Percentiles rank a stretch among this genome's conserved stretches.
Evolutionary conservation across 352 stramenopile species (phyloP).

Genomic region (Phytophthora pinifolia): DNA sequence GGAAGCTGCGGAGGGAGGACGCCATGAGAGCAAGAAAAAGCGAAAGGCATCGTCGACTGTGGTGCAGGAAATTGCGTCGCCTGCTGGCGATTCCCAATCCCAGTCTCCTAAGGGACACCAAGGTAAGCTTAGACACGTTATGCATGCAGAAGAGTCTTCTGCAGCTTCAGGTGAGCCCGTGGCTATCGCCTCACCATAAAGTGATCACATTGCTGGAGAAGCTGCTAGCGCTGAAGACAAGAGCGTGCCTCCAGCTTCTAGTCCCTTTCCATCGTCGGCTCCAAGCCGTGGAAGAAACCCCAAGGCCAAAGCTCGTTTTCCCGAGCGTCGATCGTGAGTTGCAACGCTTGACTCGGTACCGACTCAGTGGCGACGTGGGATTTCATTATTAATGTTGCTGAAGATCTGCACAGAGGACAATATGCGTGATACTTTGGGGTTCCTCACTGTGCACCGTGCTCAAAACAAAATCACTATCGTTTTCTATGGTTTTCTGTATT

Average conservation of each 20-base stretch:
- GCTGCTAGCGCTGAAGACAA: background rate
- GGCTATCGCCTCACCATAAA: background rate
- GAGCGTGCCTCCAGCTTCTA: background rate
- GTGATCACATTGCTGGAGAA: too few relatives aligned
- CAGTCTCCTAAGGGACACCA: background rate
- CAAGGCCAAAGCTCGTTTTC: too few relatives aligned
- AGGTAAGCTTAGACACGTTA: background rate
- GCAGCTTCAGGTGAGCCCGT: background rate
- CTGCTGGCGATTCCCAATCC: background rate
- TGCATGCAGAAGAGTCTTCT: background rate
- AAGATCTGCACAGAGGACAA: too few relatives aligned
- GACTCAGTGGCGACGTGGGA: too few relatives aligned
- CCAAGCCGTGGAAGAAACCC: background rate
- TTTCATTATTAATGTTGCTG: too few relatives aligned
- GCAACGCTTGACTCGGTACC: too few relatives aligned
- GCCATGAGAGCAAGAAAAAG: background rate
- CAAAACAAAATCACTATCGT: too few relatives aligned
- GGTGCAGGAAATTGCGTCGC: background rate
- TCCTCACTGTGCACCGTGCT: too few relatives aligned
- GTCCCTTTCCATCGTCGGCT: background rate
- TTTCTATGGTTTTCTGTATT: too few relatives aligned
- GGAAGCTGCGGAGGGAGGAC: background rate
- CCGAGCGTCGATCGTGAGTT: too few relatives aligned
- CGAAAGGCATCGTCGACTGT: background rate
- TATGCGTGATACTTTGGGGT: too few relatives aligned